Base-by-base conservation (phyloP, 1,139 yeast species). In the Pichia sp. region DNA sequence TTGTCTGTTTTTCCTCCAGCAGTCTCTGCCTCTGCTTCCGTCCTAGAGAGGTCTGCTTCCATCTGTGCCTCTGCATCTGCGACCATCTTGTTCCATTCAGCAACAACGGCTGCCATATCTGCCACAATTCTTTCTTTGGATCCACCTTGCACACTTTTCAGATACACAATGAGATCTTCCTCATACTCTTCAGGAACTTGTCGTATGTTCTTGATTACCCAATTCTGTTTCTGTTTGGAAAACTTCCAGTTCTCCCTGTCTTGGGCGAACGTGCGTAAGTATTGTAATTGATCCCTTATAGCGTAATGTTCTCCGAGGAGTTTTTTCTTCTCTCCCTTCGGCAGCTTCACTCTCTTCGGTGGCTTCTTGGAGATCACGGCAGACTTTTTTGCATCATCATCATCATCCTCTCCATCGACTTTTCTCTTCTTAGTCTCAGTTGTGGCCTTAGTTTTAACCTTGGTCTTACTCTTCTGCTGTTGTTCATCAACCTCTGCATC, bases 141-240 rank as follows among this genome's bases (percentile, higher is more conserved):
- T 0, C 84, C 86, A 4, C 95, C 95, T 55, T 80, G 85, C 22
- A 86, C 54, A 3, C 85, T 85, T 28, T 66, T 69, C 33, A 86
- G 59, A 52, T 88, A 88, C 9, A 58, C 57, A 15, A 67, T 48
- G 41, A 87, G 57, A 29, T 77, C 75, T 2, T 57, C 63, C 32
- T 68, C 72, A 49, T 84, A 87, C 3, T 69, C 63, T 1, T 61
- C 66, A 1, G 80, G 83, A 14, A 80, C 69, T 25, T 54, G 47
- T 43, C 67, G 69, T 32, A 84, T 62, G 58, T 86, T 79, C 52
- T 80, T 81, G 45, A 87, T 60, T 34, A 88, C 68, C 96, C 96
- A 88, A 55, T 86, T 87, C 57, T 88, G 97, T 49, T 88, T 87
- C 62, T 84, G 94, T 53, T 88, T 88, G 40, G 94, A 82, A 56